phyloP scores from a whole-genome alignment of 768 basidiomycete species.

The Tricholoma sp. region DNA sequence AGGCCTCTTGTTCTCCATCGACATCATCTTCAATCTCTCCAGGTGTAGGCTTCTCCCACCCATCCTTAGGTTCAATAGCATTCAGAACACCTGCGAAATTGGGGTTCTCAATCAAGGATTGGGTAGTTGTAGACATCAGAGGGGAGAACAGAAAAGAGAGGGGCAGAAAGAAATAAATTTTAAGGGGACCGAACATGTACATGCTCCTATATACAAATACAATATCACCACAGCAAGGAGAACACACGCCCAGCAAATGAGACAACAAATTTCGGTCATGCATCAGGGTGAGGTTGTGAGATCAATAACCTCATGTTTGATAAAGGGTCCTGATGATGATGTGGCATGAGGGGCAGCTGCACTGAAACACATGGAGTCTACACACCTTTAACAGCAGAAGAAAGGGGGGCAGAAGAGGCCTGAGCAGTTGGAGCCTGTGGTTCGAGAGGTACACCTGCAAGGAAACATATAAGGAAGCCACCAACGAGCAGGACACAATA shows the following conservation, averaged over 20 bases:
- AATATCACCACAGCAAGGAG: no score
- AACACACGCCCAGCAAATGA: no score
- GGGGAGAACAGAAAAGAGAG: background rate
- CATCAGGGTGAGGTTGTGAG: background rate
- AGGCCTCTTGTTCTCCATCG: background rate
- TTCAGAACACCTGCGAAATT: background rate
- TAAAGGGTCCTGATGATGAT: background rate
- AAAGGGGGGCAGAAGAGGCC: background rate
- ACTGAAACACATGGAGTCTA: background rate
- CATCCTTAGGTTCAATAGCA: background rate
- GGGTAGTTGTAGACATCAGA: background rate
- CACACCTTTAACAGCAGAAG: background rate
- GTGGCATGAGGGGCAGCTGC: background rate
- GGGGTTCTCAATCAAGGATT: background rate
- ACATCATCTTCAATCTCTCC: background rate
- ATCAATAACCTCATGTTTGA: background rate
- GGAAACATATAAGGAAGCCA: background rate
- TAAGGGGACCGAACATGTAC: background rate
- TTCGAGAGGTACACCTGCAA: background rate
- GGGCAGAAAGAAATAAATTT: background rate
- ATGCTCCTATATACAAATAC: background rate
- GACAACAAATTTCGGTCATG: background rate
- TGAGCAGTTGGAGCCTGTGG: background rate
- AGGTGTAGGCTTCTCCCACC: background rate
- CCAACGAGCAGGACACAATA: background rate